Conservation (phyloP, 78 protist species). For the Cavenderia fasciculata region DNA sequence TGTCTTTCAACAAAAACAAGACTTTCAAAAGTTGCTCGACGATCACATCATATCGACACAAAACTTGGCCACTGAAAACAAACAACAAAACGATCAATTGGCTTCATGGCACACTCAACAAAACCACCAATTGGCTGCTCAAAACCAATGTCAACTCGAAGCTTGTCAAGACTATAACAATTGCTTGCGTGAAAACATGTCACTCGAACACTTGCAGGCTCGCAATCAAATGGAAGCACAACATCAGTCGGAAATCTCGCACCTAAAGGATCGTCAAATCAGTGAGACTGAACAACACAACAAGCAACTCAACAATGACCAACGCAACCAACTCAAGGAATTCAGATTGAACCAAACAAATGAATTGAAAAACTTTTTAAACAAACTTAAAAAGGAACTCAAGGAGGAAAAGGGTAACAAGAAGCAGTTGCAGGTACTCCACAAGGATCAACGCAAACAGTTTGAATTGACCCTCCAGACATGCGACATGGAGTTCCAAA, state of each 20-base stretch:
- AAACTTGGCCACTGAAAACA: conserved; percentile 11
- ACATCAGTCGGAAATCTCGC: conserved; percentile 31
- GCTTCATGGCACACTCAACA: conserved; percentile 69
- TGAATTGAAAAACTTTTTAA: conserved; percentile 51
- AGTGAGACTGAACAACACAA: conserved; percentile 68
- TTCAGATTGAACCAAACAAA: conserved; percentile 46
- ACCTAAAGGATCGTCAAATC: conserved; percentile 44
- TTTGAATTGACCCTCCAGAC: conserved; percentile 36
- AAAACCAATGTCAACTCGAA: conserved; percentile 49
- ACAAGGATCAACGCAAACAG: conserved; percentile 73
- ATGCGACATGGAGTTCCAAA: conserved; percentile 41
- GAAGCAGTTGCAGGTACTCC: conserved; percentile 56
- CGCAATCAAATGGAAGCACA: conserved; percentile 37
- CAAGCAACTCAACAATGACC: conserved; percentile 55
- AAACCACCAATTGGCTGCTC: neutral
- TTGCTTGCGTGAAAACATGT: conserved; percentile 25
- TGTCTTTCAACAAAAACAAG: conserved; percentile 62
- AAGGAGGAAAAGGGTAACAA: conserved; percentile 65
- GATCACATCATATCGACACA: conserved; percentile 34
- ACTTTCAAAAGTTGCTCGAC: conserved; percentile 57
- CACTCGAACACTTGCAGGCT: conserved; percentile 23
- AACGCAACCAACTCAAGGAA: conserved; percentile 35
- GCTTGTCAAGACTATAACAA: conserved; percentile 35
- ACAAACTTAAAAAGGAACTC: conserved; percentile 52
- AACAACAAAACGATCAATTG: conserved; percentile 60